phyloP scores from a whole-genome alignment of 192 early-diverging fungal species.

The Backusella mclennaniae region DNA sequence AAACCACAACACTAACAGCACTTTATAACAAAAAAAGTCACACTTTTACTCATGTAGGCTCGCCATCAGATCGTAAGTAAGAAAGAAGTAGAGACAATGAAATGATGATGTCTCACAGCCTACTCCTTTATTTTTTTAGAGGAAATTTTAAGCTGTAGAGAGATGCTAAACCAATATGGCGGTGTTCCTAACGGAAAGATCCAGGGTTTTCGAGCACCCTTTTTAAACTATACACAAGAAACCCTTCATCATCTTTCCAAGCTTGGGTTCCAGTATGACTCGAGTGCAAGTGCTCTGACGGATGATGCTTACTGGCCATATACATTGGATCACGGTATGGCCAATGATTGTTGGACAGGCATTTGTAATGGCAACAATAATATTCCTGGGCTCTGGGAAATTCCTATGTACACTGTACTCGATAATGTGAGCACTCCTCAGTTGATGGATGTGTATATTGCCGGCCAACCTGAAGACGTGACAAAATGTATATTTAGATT shows the following conservation, averaged over 20 bases:
- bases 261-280: constrained; percentile 50
- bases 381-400: constrained; percentile 58
- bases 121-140: constrained; percentile 7
- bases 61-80: constrained; percentile 28
- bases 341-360: constrained; percentile 51
- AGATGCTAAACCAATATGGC: constrained; percentile 45
- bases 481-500: constrained; percentile 36
- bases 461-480: constrained; percentile 33
- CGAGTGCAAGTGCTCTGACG: constrained; percentile 39
- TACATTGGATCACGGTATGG: constrained; percentile 57
- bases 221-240: constrained; percentile 47
- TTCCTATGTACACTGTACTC: constrained; percentile 54
- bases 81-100: neutral
- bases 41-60: constrained; percentile 33
- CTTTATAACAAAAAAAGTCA: constrained; percentile 15
- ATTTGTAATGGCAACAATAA: constrained; percentile 31
- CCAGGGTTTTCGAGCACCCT: constrained; percentile 59
- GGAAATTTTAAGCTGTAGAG: constrained; percentile 41
- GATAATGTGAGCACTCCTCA: constrained; percentile 30
- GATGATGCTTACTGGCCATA: constrained; percentile 58
- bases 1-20: no score
- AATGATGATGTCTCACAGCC: no score
- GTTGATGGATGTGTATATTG: constrained; percentile 47
- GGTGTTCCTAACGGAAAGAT: constrained; percentile 57
- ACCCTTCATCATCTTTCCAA: constrained; percentile 40